Evolutionary conservation across 2,329 filamentous ascomycete genomes (phyloP), one percentile per base, ranked within the genome.

Genomic region (Capronia americana): DNA sequence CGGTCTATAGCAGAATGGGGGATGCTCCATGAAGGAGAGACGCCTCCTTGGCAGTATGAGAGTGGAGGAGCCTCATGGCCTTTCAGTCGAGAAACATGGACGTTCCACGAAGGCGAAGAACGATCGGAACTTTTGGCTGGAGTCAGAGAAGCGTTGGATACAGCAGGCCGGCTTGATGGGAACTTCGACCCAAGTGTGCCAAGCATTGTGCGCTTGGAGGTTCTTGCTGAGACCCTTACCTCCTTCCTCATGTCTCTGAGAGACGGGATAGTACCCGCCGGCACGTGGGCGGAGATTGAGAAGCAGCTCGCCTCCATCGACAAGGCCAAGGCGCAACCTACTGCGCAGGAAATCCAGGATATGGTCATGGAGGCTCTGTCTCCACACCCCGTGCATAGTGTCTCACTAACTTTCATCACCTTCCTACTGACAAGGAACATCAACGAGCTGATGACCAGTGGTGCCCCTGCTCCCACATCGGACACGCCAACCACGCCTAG

Each of bases 401-500:
- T 97, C 63, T 90, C 91, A 0, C 96, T 97, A 74, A 91, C 96
- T 1, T 93, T 97, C 70, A 81, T 97, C 17, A 92, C 90, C 0
- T 88, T 91, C 8, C 93, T 93, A 78, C 83, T 97, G 11, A 83
- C 84, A 24, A 83, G 84, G 11, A 82, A 90, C 44, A 79, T 83
- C 30, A 80, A 81, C 38, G 87, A 90, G 72, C 77, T 88, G 34
- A 56, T 66, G 8, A 61, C 67, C 14, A 63, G 32, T 46, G 60
- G 64, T 12, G 54, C 55, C n/a, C 34, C 66, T 56, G 41, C 63
- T 6, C 60, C 51, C 4, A 17, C 46, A n/a, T 46, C 34, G 12
- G 30, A 24, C 10, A 32, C 56, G 20, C 17, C 59, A 32, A 46
- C 32, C 44, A 20, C 55, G 30, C 20, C 56, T 20, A 26, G 26